Conservation (phyloP, 2,329 filamentous ascomycete genomes). For the Ilyonectria destructans region DNA sequence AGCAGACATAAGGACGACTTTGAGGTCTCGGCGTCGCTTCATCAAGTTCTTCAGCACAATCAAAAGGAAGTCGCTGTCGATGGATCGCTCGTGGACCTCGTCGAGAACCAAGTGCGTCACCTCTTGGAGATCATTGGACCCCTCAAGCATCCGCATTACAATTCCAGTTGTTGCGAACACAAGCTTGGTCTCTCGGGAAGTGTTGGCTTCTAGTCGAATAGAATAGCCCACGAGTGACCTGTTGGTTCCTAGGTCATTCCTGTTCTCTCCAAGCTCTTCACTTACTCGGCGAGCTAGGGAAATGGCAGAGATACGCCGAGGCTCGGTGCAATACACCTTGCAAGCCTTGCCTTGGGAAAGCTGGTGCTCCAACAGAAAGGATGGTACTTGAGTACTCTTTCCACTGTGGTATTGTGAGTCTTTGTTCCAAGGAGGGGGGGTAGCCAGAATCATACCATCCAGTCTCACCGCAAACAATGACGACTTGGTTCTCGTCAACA, state of each 20-base stretch:
- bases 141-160: constrained; percentile 98
- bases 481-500: constrained; percentile 85
- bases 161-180: constrained; percentile 94
- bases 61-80: constrained; percentile 96
- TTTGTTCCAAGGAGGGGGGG: not conserved
- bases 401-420: constrained; percentile 67
- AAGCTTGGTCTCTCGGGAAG: constrained; percentile 84
- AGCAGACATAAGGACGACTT: constrained; percentile 97
- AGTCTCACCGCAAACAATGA: constrained; percentile 97
- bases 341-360: constrained; percentile 85
- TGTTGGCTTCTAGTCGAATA: constrained; percentile 92
- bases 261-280: constrained; percentile 91
- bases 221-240: constrained; percentile 94
- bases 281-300: constrained; percentile 94
- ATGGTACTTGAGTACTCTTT: constrained; percentile 97
- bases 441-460: constrained; percentile 73
- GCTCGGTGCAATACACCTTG: constrained; percentile 97
- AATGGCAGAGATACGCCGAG: constrained; percentile 94
- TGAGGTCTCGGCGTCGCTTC: constrained; percentile 83
- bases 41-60: constrained; percentile 92
- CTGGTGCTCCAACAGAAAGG: constrained; percentile 92
- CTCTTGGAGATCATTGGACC: constrained; percentile 87
- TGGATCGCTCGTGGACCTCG: constrained; percentile 96
- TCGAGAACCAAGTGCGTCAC: constrained; percentile 97
- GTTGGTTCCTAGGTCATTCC: constrained; percentile 84